Evolutionary conservation across 176 grass and related monocot genomes (phyloP).

Genomic region (Hordeum marinum): DNA sequence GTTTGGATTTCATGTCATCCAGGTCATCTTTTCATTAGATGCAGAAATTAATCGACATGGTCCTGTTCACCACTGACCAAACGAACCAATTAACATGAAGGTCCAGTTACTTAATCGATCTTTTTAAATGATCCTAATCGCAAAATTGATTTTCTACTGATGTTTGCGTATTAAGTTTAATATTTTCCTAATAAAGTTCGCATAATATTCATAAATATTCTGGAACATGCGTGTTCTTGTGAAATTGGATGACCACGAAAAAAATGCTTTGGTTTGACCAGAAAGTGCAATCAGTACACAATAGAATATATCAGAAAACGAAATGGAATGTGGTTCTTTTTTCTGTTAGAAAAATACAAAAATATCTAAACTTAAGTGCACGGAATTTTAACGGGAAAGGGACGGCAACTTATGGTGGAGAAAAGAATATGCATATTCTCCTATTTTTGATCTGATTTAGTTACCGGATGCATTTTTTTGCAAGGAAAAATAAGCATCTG

Average conservation of each 20-base stretch:
- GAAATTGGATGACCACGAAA: not conserved
- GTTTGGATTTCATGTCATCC: not conserved
- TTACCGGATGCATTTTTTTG: not conserved
- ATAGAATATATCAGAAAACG: not conserved
- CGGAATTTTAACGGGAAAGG: not conserved
- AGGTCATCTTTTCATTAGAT: not conserved
- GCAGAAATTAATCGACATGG: not conserved
- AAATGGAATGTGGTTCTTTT: constrained; percentile 19
- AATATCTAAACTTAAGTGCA: not conserved
- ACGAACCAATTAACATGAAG: not conserved
- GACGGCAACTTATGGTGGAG: not conserved
- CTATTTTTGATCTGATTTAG: constrained; percentile 1
- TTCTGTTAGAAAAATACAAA: not conserved
- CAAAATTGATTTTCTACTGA: not conserved
- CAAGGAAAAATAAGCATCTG: not conserved
- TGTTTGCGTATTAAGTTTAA: not conserved
- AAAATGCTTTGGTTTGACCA: not conserved
- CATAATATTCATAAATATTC: not conserved
- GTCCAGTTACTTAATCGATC: not conserved
- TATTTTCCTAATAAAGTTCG: not conserved
- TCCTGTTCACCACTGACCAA: not conserved
- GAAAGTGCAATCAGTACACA: not conserved
- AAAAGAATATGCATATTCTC: constrained; percentile 1
- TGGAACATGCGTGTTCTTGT: not conserved
- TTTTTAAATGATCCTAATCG: no score